phyloP scores from a whole-genome alignment of 257 asterid genomes.

The Plantago ovata region DNA sequence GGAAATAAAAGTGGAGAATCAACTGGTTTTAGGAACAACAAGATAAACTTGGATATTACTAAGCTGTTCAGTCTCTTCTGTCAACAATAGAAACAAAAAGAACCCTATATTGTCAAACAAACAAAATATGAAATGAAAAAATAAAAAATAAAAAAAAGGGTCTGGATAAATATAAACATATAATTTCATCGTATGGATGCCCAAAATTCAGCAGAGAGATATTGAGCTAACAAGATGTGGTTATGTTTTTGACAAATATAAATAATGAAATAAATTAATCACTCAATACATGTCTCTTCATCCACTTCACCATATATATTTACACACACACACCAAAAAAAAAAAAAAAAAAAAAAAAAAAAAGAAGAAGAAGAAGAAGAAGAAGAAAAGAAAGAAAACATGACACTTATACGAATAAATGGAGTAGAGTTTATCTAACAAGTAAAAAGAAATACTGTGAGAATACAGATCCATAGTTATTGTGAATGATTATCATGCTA shows the following conservation, averaged over 20 bases:
- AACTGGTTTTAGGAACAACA: no score
- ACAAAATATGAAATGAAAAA: no score
- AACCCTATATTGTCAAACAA: neutral
- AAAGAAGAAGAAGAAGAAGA: no score
- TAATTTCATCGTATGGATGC: neutral
- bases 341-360: no score
- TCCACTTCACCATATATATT: neutral
- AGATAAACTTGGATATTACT: no score
- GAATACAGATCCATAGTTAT: neutral
- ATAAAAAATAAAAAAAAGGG: no score
- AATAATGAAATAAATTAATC: neutral
- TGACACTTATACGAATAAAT: neutral
- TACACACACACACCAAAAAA: no score
- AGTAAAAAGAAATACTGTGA: no score
- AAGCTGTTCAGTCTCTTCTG: neutral
- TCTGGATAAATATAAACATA: no score
- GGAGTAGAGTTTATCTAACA: conserved; percentile 5
- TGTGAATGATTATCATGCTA: no score
- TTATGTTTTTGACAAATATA: neutral
- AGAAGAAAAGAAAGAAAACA: neutral
- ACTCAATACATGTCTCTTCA: neutral
- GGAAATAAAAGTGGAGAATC: no score
- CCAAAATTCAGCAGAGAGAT: neutral
- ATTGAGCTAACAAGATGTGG: conserved; percentile 3
- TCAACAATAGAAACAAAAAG: neutral